Conservation (phyloP, 805 yeast species). For the Nakazawaea wickerhamii region DNA sequence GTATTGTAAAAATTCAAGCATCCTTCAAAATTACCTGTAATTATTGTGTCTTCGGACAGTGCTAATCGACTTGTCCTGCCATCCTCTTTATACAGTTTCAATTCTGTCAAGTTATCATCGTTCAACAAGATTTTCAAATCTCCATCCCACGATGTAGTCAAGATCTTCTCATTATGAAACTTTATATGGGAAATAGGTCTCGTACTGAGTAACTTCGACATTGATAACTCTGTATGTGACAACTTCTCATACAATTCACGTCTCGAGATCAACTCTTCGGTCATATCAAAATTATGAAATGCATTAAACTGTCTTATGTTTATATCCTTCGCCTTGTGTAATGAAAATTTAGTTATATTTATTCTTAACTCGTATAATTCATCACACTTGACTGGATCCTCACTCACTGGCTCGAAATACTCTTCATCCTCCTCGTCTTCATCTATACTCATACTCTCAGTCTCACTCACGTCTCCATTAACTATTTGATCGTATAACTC, state of each 20-base stretch:
- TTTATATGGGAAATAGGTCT: constrained; percentile 64
- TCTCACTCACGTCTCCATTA: constrained; percentile 10
- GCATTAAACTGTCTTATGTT: constrained; percentile 27
- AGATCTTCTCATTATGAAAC: constrained; percentile 39
- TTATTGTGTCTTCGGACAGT: constrained; percentile 40
- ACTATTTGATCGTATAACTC: constrained; percentile 16
- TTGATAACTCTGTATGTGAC: constrained; percentile 38
- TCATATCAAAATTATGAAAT: constrained; percentile 29
- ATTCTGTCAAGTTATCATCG: constrained; percentile 29
- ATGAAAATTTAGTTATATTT: constrained; percentile 46
- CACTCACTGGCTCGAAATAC: constrained; percentile 25
- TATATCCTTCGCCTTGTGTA: constrained; percentile 39
- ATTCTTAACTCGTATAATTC: constrained; percentile 48
- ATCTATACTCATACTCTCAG: constrained; percentile 13
- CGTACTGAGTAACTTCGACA: constrained; percentile 65
- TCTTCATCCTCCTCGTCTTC: constrained; percentile 28
- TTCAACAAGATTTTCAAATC: constrained; percentile 43
- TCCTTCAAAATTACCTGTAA: constrained; percentile 27
- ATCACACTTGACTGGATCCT: constrained; percentile 65
- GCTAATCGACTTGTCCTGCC: constrained; percentile 63
- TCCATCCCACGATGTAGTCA: constrained; percentile 86
- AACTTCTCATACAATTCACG: constrained; percentile 34
- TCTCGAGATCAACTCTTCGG: constrained; percentile 40
- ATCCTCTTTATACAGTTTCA: constrained; percentile 36
- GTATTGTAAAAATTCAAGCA: constrained; percentile 28